Evolutionary conservation across 768 basidiomycete species (phyloP).

Genomic region (Hortiboletus campestris): DNA sequence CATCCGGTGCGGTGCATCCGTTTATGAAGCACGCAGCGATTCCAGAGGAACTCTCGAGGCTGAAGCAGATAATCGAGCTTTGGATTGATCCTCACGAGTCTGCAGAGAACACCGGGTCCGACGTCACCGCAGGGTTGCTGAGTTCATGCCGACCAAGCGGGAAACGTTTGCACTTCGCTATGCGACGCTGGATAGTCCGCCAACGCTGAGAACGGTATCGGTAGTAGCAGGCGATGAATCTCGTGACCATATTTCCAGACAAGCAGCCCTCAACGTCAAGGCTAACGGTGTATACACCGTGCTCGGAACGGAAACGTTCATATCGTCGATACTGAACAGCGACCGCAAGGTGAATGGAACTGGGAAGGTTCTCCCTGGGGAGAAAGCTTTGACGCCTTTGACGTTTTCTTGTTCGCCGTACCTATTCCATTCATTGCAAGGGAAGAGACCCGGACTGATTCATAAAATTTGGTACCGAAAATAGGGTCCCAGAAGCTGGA

Average conservation of each 20-base stretch:
- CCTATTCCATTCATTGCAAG: constrained; percentile 56
- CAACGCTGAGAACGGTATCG: constrained; percentile 68
- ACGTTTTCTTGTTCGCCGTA: constrained; percentile 74
- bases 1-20: constrained; percentile 5
- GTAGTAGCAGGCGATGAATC: constrained; percentile 65
- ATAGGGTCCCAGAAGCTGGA: constrained; percentile 62
- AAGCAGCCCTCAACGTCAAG: constrained; percentile 68
- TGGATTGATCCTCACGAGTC: constrained; percentile 54
- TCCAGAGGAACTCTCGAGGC: constrained; percentile 48
- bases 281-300: constrained; percentile 75
- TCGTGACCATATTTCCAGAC: constrained; percentile 73
- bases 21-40: constrained; percentile 21
- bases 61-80: constrained; percentile 56
- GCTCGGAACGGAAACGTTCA: constrained; percentile 56
- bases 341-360: constrained; percentile 49
- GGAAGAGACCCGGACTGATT: constrained; percentile 64
- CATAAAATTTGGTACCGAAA: constrained; percentile 63
- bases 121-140: constrained; percentile 46
- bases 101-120: constrained; percentile 27
- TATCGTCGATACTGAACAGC: constrained; percentile 15
- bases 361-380: constrained; percentile 53
- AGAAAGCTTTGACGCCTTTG: constrained; percentile 70
- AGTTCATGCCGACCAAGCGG: constrained; percentile 61
- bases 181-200: constrained; percentile 61
- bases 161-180: constrained; percentile 71